phyloP scores from a whole-genome alignment of 2,329 filamentous ascomycete species.

The Alternaria consortialis region DNA sequence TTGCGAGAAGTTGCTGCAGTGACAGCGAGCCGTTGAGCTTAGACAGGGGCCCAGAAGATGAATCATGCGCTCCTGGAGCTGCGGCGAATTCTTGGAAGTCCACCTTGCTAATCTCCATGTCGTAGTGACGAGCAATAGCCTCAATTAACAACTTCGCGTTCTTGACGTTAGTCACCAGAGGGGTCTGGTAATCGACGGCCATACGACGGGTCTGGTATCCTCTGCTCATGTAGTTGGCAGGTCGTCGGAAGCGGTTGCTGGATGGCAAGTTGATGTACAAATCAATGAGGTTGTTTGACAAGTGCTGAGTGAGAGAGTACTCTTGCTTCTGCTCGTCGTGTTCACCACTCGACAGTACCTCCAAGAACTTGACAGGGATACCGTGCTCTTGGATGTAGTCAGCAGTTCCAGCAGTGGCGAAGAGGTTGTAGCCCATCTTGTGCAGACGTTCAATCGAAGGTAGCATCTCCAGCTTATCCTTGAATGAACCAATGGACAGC shows the following conservation, averaged over 20 bases:
- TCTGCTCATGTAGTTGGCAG: constrained; percentile 98
- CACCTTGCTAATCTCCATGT: constrained; percentile 80
- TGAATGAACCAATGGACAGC: constrained; percentile 94
- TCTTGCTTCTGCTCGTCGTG: constrained; percentile 88
- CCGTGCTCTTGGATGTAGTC: constrained; percentile 95
- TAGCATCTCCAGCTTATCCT: constrained; percentile 97
- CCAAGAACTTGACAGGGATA: constrained; percentile 90
- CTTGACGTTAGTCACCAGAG: constrained; percentile 98
- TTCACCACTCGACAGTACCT: constrained; percentile 71
- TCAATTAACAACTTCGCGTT: constrained; percentile 98
- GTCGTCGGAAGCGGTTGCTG: constrained; percentile 94
- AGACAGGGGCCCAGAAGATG: constrained; percentile 53
- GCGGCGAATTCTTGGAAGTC: constrained; percentile 86
- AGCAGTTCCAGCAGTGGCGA: constrained; percentile 93
- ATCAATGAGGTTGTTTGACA: constrained; percentile 97
- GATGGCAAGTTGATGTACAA: constrained; percentile 99
- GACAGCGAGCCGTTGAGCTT: constrained; percentile 65
- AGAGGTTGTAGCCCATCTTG: constrained; percentile 92
- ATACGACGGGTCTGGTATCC: constrained; percentile 96
- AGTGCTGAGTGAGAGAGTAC: constrained; percentile 94
- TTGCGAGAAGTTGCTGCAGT: constrained; percentile 76
- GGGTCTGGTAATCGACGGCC: constrained; percentile 98
- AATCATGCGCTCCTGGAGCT: constrained; percentile 45
- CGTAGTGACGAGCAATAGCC: constrained; percentile 88
- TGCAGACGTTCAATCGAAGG: constrained; percentile 90